Evolutionary conservation across 2,329 filamentous ascomycete species (phyloP).

Genomic region (Fusarium floridanum): DNA sequence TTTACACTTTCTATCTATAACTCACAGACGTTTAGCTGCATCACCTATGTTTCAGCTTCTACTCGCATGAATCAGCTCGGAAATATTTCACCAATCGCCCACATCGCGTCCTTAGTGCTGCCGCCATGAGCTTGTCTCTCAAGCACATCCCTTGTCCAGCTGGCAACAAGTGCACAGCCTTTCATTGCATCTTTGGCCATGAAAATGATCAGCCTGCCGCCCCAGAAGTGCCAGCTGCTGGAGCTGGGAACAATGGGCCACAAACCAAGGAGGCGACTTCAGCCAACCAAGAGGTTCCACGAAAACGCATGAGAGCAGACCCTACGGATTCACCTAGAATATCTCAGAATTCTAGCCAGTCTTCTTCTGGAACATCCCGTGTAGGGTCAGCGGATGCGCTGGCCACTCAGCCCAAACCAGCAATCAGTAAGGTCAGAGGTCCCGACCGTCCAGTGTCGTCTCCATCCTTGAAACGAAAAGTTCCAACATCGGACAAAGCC

Average conservation of each 20-base stretch:
- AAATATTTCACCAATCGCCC: not conserved
- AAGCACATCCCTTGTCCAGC: constrained; percentile 66
- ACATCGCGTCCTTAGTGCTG: not conserved
- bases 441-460: constrained; percentile 51
- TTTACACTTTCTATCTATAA: not conserved
- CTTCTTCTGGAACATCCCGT: constrained; percentile 15
- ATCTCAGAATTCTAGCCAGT: constrained; percentile 15
- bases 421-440: constrained; percentile 36
- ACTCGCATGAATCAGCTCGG: not conserved
- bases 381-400: constrained; percentile 8
- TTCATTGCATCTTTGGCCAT: constrained; percentile 65
- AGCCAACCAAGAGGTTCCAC: constrained; percentile 46
- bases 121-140: constrained; percentile 56
- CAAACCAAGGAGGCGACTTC: constrained; percentile 16
- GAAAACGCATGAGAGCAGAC: constrained; percentile 49
- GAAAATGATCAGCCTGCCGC: constrained; percentile 49
- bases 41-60: not conserved
- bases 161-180: constrained; percentile 61
- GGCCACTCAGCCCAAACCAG: not conserved
- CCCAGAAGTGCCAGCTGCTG: constrained; percentile 12
- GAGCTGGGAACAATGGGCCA: constrained; percentile 1
- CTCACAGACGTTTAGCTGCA: not conserved
- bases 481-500: constrained; percentile 9
- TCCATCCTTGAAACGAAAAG: constrained; percentile 49
- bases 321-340: constrained; percentile 16